phyloP scores from a whole-genome alignment of 2,329 filamentous ascomycete species.

The Hymenoscyphus albidus region DNA sequence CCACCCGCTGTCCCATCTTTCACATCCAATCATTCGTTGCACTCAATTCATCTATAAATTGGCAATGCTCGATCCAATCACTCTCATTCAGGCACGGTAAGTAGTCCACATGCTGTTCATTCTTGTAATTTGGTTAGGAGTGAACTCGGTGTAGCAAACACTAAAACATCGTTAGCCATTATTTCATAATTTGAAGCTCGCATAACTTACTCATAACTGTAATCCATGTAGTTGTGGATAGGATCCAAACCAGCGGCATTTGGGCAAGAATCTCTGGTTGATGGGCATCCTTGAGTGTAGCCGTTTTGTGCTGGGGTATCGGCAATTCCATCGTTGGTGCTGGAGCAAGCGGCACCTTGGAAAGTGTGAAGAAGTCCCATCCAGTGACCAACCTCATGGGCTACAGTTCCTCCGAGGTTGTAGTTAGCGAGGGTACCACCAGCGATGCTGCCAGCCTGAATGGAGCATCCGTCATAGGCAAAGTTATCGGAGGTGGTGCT shows the following conservation, averaged over 20 bases:
- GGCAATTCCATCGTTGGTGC: constrained; percentile 38
- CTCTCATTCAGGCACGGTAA: constrained; percentile 14
- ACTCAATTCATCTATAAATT: not conserved
- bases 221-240: constrained; percentile 38
- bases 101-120: constrained; percentile 21
- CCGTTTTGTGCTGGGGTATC: constrained; percentile 35
- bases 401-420: constrained; percentile 39
- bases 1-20: not conserved
- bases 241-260: constrained; percentile 28
- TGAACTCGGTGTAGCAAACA: constrained; percentile 44
- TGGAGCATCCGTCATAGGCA: constrained; percentile 39
- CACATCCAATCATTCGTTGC: not conserved
- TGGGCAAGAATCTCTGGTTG: constrained; percentile 37
- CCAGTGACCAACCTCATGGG: constrained; percentile 49
- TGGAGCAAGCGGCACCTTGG: constrained; percentile 39
- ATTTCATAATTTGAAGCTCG: not conserved
- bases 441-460: constrained; percentile 38
- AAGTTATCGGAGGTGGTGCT: constrained; percentile 26
- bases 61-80: not conserved
- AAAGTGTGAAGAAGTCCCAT: constrained; percentile 48
- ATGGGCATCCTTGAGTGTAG: constrained; percentile 37
- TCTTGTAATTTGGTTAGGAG: constrained; percentile 17
- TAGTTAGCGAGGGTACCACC: constrained; percentile 36
- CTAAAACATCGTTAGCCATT: constrained; percentile 5
- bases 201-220: constrained; percentile 37